Percentiles rank a stretch among this genome's conserved stretches.
phyloP scores from a whole-genome alignment of 805 yeast genomes.

The Kregervanrija pseudodelftensis region DNA sequence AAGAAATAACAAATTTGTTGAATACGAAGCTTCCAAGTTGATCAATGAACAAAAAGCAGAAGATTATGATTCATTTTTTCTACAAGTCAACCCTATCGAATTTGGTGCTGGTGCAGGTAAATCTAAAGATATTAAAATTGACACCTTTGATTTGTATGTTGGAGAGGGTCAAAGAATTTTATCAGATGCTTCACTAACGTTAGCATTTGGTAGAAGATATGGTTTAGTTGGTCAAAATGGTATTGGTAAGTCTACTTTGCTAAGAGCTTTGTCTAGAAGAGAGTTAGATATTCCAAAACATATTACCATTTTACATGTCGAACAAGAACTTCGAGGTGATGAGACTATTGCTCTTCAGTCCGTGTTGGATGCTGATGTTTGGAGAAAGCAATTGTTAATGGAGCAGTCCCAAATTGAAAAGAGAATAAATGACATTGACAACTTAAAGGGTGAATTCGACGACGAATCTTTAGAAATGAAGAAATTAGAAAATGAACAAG shows the following conservation, averaged over 20 bases:
- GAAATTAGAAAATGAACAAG: slow-evolving; percentile 83
- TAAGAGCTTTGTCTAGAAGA: slow-evolving; percentile 88
- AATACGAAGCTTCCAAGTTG: slow-evolving; percentile 91
- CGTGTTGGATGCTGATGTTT: slow-evolving; percentile 98
- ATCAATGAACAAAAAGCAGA: slow-evolving; percentile 56
- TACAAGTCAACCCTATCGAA: slow-evolving; percentile 92
- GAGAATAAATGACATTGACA: slow-evolving; percentile 69
- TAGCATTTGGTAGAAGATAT: slow-evolving; percentile 88
- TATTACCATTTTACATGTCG: slow-evolving; percentile 92
- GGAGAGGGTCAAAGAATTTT: slow-evolving; percentile 94
- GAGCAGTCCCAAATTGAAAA: slow-evolving; percentile 74
- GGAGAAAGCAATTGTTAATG: slow-evolving; percentile 83
- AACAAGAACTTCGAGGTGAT: slow-evolving; percentile 94
- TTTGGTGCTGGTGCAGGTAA: slow-evolving; percentile 88
- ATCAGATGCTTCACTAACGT: slow-evolving; percentile 77
- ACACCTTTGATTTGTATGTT: slow-evolving; percentile 86
- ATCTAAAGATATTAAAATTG: slow-evolving; percentile 93
- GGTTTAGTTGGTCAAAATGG: slow-evolving; percentile 99
- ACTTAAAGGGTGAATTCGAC: slow-evolving; percentile 61
- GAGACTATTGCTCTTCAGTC: slow-evolving; percentile 87
- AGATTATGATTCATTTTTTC: slow-evolving; percentile 90
- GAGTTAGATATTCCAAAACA: slow-evolving; percentile 92
- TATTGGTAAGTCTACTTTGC: slow-evolving; percentile 95
- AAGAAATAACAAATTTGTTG: slow-evolving; percentile 68
- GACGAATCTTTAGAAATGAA: slow-evolving; percentile 68